Conservation (phyloP, 495 filamentous ascomycete genomes). For the Hypoxylon fragiforme region DNA sequence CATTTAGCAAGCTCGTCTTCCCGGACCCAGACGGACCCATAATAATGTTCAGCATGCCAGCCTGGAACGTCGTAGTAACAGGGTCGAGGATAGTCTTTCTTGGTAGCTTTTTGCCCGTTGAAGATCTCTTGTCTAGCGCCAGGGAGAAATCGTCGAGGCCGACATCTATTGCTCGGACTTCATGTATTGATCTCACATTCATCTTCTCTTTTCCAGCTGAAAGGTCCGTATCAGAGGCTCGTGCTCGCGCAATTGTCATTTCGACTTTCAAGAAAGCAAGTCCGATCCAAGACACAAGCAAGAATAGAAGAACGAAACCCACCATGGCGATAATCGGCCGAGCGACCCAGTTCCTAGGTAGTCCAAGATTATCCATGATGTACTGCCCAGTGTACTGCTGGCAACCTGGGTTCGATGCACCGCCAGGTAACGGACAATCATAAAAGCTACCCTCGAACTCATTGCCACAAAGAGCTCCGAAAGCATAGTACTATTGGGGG, state of each 20-base stretch:
- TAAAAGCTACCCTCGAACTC: conserved; percentile 72
- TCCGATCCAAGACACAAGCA: conserved; percentile 56
- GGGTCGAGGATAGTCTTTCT: conserved; percentile 64
- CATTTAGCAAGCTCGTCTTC: conserved; percentile 71
- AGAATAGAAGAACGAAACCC: conserved; percentile 61
- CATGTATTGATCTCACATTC: conserved; percentile 49
- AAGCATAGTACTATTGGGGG: conserved; percentile 68
- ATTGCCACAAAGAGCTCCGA: conserved; percentile 67
- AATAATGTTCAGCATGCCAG: conserved; percentile 70
- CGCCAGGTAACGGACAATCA: conserved; percentile 61
- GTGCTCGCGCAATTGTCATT: conserved; percentile 62
- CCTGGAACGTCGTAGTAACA: conserved; percentile 62
- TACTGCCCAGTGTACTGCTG: conserved; percentile 67
- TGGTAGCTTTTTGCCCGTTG: conserved; percentile 47
- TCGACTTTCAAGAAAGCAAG: conserved; percentile 62
- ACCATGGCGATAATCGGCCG: conserved; percentile 64
- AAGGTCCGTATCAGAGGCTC: conserved; percentile 54
- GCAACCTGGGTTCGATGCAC: conserved; percentile 63
- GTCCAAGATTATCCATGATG: conserved; percentile 65
- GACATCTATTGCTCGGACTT: conserved; percentile 62
- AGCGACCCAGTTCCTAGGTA: conserved; percentile 64
- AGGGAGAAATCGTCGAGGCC: conserved; percentile 63
- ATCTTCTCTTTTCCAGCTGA: conserved; percentile 66
- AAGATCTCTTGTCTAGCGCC: conserved; percentile 60
- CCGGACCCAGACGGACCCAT: conserved; percentile 79